These are phyloP conservation scores for Gremmenia infestans DNA, from an alignment of 2,329 filamentous ascomycete genomes.

Conservation along the genomic window DNA sequence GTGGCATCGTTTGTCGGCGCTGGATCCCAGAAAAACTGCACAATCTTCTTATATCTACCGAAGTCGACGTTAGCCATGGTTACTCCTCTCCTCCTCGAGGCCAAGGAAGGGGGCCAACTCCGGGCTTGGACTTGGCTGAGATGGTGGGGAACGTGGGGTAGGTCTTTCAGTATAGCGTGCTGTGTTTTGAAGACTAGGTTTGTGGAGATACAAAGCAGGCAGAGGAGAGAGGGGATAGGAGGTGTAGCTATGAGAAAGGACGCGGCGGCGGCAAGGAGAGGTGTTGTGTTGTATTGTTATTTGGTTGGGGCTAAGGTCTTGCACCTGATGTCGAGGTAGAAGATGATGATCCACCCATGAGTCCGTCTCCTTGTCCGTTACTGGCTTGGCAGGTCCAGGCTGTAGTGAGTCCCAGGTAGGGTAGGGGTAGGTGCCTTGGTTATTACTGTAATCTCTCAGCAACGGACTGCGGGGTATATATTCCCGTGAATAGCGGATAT, in stretches of 20 bases:
- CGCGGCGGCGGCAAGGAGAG: neutral
- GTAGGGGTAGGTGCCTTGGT: too few relatives aligned
- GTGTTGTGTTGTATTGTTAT: neutral
- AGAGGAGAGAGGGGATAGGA: neutral
- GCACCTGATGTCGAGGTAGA: neutral
- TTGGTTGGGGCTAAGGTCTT: neutral
- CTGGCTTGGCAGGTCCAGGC: neutral
- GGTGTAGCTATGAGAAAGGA: neutral
- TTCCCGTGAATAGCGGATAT: too few relatives aligned
- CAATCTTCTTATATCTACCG: slow-evolving; percentile 72
- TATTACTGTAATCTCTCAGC: too few relatives aligned
- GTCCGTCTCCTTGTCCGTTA: neutral
- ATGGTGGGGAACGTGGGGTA: slow-evolving; percentile 18
- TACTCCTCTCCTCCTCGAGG: neutral
- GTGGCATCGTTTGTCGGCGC: slow-evolving; percentile 74
- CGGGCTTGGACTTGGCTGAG: neutral
- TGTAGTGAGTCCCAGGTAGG: neutral
- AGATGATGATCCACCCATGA: neutral
- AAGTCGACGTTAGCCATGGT: slow-evolving; percentile 64
- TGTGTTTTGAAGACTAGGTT: too few relatives aligned
- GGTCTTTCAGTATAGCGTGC: neutral
- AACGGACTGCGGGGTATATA: too few relatives aligned
- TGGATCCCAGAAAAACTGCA: slow-evolving; percentile 90
- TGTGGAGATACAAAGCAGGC: neutral
- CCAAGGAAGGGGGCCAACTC: neutral